Base-by-base conservation (phyloP, 2,329 filamentous ascomycete genomes). In the Beauveria sp. region DNA sequence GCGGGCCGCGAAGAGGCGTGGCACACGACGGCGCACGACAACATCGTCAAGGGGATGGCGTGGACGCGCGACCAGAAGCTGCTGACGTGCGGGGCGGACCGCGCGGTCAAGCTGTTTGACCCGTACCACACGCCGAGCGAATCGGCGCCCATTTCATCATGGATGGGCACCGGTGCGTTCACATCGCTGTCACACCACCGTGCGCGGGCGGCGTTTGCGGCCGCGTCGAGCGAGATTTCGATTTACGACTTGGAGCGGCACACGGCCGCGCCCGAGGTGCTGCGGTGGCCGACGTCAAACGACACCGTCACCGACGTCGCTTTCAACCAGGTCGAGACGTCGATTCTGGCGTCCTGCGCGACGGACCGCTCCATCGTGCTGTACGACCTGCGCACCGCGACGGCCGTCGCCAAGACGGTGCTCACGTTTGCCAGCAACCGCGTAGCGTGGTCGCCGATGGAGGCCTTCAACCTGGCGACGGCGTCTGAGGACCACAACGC, bases 301-400 rank as follows among this genome's bases (percentile, higher is more conserved):
- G 95, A 96, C 74, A 98, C 95, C 4, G 95, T 98, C 74, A 96
- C 86, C 49, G 83, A 89, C 14, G 84, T 97, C 62, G 83, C 90
- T 47, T 96, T 98, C 79, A 99, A 98, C 77, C 89, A 96, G 71
- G 89, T 90, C 43, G 95, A 99, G 78, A 96, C 93, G 0, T 96
- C 91, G 0, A 85, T 99, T 49, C 79, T 99, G 34, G 95, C 87
- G 8, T 95, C 91, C 0, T 88, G 89, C 64, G 91, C 90, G 42
- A 90, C 87, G 10, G 95, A 99, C 72, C 86, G 93, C 65, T 90
- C 89, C 30, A 78, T 99, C 63, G 87, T 97, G 47, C 83, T 99
- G 64, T 98, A 97, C 75, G 95, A 99, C 72, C 81, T 98, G 51
- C 87, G 95, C 57, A 96, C 93, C 14, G 88, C 87, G 5, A 90